Evolutionary conservation across 306 rosid species (phyloP), one percentile per base, ranked within the genome.

Genomic region (Citrullus mucosospermus): DNA sequence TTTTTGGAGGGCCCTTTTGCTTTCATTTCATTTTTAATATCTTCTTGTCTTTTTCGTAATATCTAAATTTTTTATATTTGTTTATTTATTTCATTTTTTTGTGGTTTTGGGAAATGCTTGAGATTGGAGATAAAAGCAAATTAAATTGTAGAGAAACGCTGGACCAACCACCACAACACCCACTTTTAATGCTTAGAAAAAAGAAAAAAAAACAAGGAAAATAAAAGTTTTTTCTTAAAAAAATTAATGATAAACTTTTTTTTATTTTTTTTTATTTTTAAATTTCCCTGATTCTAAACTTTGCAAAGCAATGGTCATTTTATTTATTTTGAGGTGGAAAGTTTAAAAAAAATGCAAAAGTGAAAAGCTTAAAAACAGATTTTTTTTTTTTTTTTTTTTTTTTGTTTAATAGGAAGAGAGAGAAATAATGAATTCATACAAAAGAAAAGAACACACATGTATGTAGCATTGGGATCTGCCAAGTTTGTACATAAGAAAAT

Each of bases 11-110:
- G 93, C 80, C 91, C 87, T 73, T 50, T 56, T 81, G 84, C 83
- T 87, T 83, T 87, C 82, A 83, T 78, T 88, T 86, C 88, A 60
- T 22, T 86, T 86, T 92, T 91, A 92, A 91, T 91, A 91, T 95
- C 97, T 92, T 60, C 78, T 88, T 91, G 99, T 95, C 97, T 87
- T 88, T 95, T 94, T 91, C 98, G 73, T 82, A n/a, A 72, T 82
- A 14, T 72, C 44, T 3, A 50, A 13, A 4, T 15, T 11, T 78
- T 82, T 62, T 14, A 15, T 51, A 12, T 78, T 41, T 57, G 34
- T 78, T 25, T 43, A 34, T 78, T 41, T 57, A 32, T 78, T 25
- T 43, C 34, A 53, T 77, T 82, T 85, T 63, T 78, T 62, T 78
- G 59, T 78, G 81, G 81, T 50, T 48, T 70, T 70, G 57, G 74